Conservation (phyloP, 2,329 filamentous ascomycete genomes). For the Hyphodiscus sp. region DNA sequence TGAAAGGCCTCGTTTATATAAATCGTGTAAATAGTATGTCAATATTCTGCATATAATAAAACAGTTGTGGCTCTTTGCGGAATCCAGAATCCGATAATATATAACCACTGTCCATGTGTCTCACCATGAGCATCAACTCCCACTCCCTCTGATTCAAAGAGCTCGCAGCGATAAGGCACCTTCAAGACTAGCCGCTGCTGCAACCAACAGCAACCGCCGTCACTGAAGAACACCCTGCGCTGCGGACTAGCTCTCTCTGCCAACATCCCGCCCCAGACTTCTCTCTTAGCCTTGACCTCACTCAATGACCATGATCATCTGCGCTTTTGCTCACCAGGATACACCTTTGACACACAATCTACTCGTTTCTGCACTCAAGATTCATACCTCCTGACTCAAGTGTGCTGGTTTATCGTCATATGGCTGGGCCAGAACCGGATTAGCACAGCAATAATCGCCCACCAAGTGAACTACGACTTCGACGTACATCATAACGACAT, state of each 20-base stretch:
- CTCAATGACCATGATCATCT: neutral
- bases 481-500: conserved; percentile 1
- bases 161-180: neutral
- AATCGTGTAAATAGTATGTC: too few relatives aligned
- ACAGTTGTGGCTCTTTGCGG: too few relatives aligned
- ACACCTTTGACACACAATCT: neutral
- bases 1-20: neutral
- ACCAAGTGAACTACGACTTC: neutral
- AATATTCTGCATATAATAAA: neutral
- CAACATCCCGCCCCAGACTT: neutral
- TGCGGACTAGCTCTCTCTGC: neutral
- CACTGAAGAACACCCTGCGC: neutral
- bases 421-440: neutral
- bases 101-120: neutral
- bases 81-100: too few relatives aligned
- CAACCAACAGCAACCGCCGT: neutral
- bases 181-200: neutral
- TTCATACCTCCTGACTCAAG: neutral
- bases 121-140: neutral
- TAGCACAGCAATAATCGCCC: neutral
- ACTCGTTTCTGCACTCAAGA: neutral
- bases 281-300: neutral
- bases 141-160: neutral
- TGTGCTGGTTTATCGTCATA: neutral
- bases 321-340: neutral